phyloP scores from a whole-genome alignment of 2,329 filamentous ascomycete species.

The Clonostachys rhizophaga region DNA sequence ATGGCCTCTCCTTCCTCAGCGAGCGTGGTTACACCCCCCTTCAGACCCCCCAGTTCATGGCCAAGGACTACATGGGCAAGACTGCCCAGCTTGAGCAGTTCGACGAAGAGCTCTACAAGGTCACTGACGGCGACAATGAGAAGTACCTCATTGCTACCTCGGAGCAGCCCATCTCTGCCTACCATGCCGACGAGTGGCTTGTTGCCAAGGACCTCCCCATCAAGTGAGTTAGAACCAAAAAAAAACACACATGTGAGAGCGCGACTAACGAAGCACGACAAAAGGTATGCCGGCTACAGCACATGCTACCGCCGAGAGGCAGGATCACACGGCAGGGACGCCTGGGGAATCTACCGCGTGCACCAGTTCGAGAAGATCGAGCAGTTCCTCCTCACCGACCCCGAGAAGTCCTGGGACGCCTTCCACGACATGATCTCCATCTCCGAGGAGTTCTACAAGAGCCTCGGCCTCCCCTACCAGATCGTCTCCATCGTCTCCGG shows the following conservation, averaged over 20 bases:
- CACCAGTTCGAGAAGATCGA: constrained; percentile 96
- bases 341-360: constrained; percentile 97
- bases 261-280: not conserved
- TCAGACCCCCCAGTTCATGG: constrained; percentile 91
- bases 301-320: constrained; percentile 97
- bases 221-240: constrained; percentile 47
- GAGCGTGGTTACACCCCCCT: constrained; percentile 77
- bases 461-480: constrained; percentile 82
- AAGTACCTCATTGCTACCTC: constrained; percentile 79
- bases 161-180: constrained; percentile 90
- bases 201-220: constrained; percentile 80
- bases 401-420: constrained; percentile 86
- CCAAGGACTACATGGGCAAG: constrained; percentile 94
- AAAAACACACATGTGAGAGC: not conserved
- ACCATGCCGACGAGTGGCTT: constrained; percentile 93
- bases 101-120: constrained; percentile 96
- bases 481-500: constrained; percentile 95
- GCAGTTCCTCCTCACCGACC: constrained; percentile 76
- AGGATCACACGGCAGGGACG: constrained; percentile 79
- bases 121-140: constrained; percentile 76
- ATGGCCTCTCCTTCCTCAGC: constrained; percentile 84
- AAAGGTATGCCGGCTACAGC: constrained; percentile 88
- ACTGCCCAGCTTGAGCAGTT: constrained; percentile 97
- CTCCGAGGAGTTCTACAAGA: constrained; percentile 94
- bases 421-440: constrained; percentile 90